Evolutionary conservation across 2,329 filamentous ascomycete species (phyloP).

Genomic region (Aspergillus brunneoviolaceus): DNA sequence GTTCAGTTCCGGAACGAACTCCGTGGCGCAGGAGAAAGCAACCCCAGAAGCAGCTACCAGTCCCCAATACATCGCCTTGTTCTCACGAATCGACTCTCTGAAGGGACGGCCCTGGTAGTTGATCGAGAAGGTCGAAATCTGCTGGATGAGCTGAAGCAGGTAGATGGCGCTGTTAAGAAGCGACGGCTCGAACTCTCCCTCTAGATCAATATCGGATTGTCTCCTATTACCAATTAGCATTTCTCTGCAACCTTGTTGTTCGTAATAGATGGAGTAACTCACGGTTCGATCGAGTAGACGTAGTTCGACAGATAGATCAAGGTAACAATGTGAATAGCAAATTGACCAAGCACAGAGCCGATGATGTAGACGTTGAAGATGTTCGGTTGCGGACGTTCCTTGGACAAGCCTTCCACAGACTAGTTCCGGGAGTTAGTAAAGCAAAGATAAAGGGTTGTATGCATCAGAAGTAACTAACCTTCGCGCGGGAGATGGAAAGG

Average conservation of each 20-base stretch:
- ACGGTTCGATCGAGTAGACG: conserved; percentile 83
- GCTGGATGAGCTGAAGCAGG: conserved; percentile 94
- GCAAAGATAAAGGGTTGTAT: not conserved
- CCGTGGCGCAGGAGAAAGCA: conserved; percentile 90
- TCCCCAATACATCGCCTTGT: conserved; percentile 97
- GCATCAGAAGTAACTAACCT: conserved; percentile 49
- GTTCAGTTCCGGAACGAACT: conserved; percentile 94
- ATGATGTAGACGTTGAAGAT: conserved; percentile 99
- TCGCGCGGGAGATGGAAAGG: conserved; percentile 95
- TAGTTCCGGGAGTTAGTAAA: conserved; percentile 28
- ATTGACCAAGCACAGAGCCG: conserved; percentile 93
- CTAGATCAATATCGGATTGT: conserved; percentile 72
- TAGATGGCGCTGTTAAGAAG: conserved; percentile 97
- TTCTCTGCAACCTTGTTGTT: conserved; percentile 1
- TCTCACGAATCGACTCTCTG: conserved; percentile 92
- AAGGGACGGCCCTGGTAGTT: conserved; percentile 99
- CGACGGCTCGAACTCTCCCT: conserved; percentile 90
- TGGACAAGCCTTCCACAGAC: conserved; percentile 91
- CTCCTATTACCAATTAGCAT: conserved; percentile 46
- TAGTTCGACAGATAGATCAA: conserved; percentile 91
- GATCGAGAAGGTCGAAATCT: conserved; percentile 98
- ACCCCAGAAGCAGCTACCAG: conserved; percentile 86
- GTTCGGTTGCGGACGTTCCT: conserved; percentile 95
- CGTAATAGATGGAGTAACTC: conserved; percentile 44
- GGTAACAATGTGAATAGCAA: conserved; percentile 90